Evolutionary conservation across 1,284 basidiomycete species (phyloP).

Genomic region (Fistulina hepatica): DNA sequence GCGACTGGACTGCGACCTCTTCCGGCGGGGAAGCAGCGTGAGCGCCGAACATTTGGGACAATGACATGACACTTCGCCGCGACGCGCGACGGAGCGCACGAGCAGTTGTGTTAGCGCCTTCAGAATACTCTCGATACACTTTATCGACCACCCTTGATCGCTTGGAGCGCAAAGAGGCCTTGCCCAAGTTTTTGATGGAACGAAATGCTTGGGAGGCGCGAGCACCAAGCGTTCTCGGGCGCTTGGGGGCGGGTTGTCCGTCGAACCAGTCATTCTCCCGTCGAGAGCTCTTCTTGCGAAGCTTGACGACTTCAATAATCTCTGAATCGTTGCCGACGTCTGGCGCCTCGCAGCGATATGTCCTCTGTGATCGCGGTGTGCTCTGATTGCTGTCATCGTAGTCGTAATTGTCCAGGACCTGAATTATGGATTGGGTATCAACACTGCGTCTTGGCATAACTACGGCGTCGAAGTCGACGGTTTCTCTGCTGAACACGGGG

Average conservation of each 20-base stretch:
- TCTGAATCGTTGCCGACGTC: conserved; percentile 39
- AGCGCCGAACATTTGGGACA: too few relatives aligned
- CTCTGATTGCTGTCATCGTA: conserved; percentile 19
- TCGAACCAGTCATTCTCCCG: neutral
- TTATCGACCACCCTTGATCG: too few relatives aligned
- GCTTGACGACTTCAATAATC: conserved; percentile 58
- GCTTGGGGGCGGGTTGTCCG: neutral
- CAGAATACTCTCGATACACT: too few relatives aligned
- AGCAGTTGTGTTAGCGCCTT: too few relatives aligned
- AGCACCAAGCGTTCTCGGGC: neutral
- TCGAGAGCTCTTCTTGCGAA: conserved; percentile 24
- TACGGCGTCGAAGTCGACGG: conserved; percentile 14
- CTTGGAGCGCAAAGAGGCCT: too few relatives aligned
- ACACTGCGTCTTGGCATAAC: conserved; percentile 20
- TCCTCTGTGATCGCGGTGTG: conserved; percentile 18
- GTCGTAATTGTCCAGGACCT: conserved; percentile 20
- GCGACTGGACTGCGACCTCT: too few relatives aligned
- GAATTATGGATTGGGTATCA: conserved; percentile 20
- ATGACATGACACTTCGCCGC: too few relatives aligned
- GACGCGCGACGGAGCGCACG: too few relatives aligned
- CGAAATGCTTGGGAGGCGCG: neutral
- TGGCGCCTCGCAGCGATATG: too few relatives aligned
- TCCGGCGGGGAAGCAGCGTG: too few relatives aligned
- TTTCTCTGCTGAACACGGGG: neutral
- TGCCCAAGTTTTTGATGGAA: neutral